Percentiles rank a stretch among this genome's conserved stretches.
Conservation (phyloP, 805 yeast species). For the Kodamaea fukazawae region DNA sequence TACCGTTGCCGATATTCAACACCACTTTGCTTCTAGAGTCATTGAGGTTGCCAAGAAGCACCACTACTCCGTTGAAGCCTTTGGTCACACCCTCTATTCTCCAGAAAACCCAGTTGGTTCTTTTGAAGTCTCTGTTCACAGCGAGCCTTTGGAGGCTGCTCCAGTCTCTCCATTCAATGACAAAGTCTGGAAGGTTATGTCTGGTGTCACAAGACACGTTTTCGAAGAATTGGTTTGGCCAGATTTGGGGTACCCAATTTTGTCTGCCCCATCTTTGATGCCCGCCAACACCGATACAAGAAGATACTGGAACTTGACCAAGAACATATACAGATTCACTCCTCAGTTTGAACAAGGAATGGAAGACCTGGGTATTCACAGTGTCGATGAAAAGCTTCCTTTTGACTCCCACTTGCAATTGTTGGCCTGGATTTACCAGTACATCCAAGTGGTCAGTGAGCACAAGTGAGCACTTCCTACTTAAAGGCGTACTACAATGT, state of each 20-base stretch:
- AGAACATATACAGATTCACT: slow-evolving; percentile 51
- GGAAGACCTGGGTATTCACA: slow-evolving; percentile 21
- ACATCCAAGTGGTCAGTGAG: slow-evolving; percentile 16
- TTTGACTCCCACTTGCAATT: slow-evolving; percentile 34
- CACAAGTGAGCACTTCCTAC: too few species aligned
- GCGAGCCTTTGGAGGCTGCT: slow-evolving; percentile 38
- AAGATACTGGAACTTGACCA: slow-evolving; percentile 55
- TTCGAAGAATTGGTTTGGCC: slow-evolving; percentile 53
- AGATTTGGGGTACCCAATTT: slow-evolving; percentile 26
- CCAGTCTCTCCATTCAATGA: slow-evolving; percentile 40
- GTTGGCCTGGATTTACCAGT: slow-evolving; percentile 33
- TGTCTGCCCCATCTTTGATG: slow-evolving; percentile 48
- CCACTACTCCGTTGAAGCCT: slow-evolving; percentile 23
- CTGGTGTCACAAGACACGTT: slow-evolving; percentile 62
- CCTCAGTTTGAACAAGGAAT: slow-evolving; percentile 19
- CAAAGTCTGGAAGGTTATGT: slow-evolving; percentile 33
- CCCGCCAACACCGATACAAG: slow-evolving; percentile 64
- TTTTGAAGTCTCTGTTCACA: slow-evolving; percentile 14
- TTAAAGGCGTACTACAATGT: too few species aligned
- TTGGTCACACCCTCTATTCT: slow-evolving; percentile 17
- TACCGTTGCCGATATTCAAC: slow-evolving; percentile 19
- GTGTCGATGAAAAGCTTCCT: slow-evolving; percentile 34
- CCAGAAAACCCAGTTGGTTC: slow-evolving; percentile 17
- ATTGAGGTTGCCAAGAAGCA: slow-evolving; percentile 25
- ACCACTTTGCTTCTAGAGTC: slow-evolving; percentile 22